A percentile compares a stretch with the other conserved stretches of the same genome.
These are phyloP conservation scores for Rhododendron vialii DNA, from an alignment of 148 eudicot species.

Conservation along the genomic window DNA sequence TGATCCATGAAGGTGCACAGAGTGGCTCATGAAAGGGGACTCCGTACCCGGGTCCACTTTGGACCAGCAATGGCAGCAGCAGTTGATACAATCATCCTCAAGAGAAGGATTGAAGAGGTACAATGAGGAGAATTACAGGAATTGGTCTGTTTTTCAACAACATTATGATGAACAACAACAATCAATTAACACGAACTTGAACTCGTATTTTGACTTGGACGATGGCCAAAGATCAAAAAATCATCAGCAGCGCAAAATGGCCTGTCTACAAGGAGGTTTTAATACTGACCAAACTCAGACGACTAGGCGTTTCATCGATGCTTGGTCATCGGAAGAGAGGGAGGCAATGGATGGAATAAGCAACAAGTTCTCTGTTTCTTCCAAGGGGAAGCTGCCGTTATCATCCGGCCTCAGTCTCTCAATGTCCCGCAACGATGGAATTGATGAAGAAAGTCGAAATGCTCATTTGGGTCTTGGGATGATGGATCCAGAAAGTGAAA, in stretches of 20 bases:
- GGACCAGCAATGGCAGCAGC: constrained; percentile 40
- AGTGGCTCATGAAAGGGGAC: constrained; percentile 63
- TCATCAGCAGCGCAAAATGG: not conserved
- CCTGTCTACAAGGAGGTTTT: not conserved
- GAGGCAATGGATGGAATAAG: constrained; percentile 23
- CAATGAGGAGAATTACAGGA: constrained; percentile 6
- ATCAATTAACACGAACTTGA: constrained; percentile 1
- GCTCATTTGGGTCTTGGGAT: constrained; percentile 17
- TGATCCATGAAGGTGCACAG: constrained; percentile 38
- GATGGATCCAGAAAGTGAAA: constrained; percentile 12
- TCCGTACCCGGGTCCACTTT: constrained; percentile 19
- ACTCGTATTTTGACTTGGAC: constrained; percentile 7
- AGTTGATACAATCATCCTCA: constrained; percentile 22
- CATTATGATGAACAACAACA: constrained; percentile 12
- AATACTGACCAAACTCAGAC: constrained; percentile 7
- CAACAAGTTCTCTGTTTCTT: constrained; percentile 17
- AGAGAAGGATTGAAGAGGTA: constrained; percentile 19
- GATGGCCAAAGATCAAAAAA: constrained; percentile 5
- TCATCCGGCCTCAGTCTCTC: constrained; percentile 52
- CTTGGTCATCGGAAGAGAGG: constrained; percentile 49
- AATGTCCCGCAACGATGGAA: constrained; percentile 37
- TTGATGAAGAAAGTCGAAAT: constrained; percentile 8
- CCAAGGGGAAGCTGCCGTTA: constrained; percentile 21
- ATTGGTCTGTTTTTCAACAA: constrained; percentile 9
- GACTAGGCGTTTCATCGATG: constrained; percentile 73